Percentiles rank a stretch among this genome's conserved stretches.
Evolutionary conservation across 139 green algal genomes (phyloP).

Genomic region (Axilococcus clingmanii): DNA sequence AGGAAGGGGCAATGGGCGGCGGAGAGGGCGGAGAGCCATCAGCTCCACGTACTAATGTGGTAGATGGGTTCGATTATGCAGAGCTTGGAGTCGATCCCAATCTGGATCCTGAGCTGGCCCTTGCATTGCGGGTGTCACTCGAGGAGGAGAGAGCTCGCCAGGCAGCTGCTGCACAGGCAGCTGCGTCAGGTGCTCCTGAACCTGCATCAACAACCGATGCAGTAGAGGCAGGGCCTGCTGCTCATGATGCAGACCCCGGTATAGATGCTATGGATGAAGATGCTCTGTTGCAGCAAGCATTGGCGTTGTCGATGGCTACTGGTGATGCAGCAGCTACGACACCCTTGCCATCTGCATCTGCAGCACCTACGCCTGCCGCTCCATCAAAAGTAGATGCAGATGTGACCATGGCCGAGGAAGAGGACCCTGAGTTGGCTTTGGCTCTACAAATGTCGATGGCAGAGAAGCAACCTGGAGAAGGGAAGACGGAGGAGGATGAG

Average conservation of each 20-base stretch:
- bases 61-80: constrained; percentile 79
- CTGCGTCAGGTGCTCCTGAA: neutral
- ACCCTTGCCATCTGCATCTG: constrained; percentile 7
- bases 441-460: constrained; percentile 23
- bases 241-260: constrained; percentile 9
- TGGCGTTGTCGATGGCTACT: constrained; percentile 87
- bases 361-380: neutral
- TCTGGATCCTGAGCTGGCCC: constrained; percentile 90
- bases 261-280: constrained; percentile 68
- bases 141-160: constrained; percentile 94
- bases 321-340: constrained; percentile 5
- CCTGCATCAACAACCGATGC: neutral
- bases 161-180: constrained; percentile 26
- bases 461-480: constrained; percentile 1
- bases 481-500: constrained; percentile 7
- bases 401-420: neutral
- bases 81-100: constrained; percentile 83
- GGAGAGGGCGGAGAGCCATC: constrained; percentile 19
- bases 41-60: constrained; percentile 17
- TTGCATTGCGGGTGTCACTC: constrained; percentile 80
- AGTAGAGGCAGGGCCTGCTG: constrained; percentile 3
- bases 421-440: constrained; percentile 27
- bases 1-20: constrained; percentile 26
- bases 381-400: neutral
- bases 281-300: constrained; percentile 67